Base-by-base conservation (phyloP, 1,284 basidiomycete species). In the Cryptococcus maquisensis region DNA sequence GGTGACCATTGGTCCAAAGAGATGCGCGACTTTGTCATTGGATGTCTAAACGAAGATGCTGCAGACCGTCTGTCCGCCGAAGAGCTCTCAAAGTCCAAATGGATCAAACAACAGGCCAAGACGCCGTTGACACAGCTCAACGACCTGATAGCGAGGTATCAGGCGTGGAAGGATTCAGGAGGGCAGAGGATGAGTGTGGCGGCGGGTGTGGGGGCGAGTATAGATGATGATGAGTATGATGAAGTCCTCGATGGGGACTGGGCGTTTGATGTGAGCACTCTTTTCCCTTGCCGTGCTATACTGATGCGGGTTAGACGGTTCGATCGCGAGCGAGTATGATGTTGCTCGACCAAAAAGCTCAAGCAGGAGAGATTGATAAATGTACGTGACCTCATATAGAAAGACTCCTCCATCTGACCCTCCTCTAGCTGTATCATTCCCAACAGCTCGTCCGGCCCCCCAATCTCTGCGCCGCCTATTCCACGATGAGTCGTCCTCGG, bases 21-120 rank as follows among this genome's bases (percentile, higher is more conserved):
- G 51, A 85, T 98, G 82, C 82, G 88, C 28, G 94, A 97, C 32
- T 98, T 98, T 67, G 84, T 98, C 63, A 80, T 86, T 3, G 80
- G 82, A 35, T 96, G 91, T 72, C 79, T 99, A 56, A 87, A 86
- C 68, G 91, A 96, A 67, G 84, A 84, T 47, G 88, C 96, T 15
- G 55, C 60, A 10, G 72, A 97, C 86, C 86, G 96, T 41, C 80
- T 89, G 20, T 81, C 86, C 9, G 92, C 94, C 6, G 96, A 98
- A 50, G 95, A 98, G 64, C 81, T 99, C 3, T 72, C 80, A 7
- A 94, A 89, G 75, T 83, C 84, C n/a, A 95, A 90, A 67, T 98
- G 95, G 93, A 93, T 98, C 65, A 92, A 88, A 68, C 80, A 82
- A 13, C 76, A 84, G 21, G 77, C 83, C 35, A 95, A 89, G 77